Conservation (phyloP, 306 rosid genomes). For the Trifolium fragiferum region DNA sequence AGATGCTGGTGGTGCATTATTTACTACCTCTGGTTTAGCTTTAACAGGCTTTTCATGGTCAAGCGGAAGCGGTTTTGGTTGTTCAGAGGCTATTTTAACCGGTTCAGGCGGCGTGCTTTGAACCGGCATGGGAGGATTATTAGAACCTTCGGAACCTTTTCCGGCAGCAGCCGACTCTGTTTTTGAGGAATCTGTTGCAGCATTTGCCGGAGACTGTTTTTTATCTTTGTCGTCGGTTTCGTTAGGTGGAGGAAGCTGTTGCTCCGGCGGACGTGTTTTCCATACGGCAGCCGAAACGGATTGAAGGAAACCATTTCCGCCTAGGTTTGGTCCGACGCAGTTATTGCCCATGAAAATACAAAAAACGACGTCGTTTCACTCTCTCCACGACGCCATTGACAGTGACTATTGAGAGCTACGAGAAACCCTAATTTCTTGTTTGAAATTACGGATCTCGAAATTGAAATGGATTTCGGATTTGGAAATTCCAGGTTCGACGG, state of each 20-base stretch:
- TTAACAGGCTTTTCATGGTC: conserved; percentile 26
- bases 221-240: conserved; percentile 46
- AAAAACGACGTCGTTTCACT: conserved; percentile 33
- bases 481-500: neutral
- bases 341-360: conserved; percentile 79
- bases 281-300: conserved; percentile 72
- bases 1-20: conserved; percentile 21
- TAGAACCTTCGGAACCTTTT: neutral
- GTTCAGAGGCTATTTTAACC: conserved; percentile 52
- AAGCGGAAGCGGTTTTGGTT: conserved; percentile 42
- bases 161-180: neutral
- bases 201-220: neutral
- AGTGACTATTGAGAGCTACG: conserved; percentile 37
- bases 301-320: conserved; percentile 69
- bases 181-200: conserved; percentile 44
- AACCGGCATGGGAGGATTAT: conserved; percentile 45
- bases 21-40: conserved; percentile 25
- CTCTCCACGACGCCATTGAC: conserved; percentile 49
- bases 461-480: neutral
- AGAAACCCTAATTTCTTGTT: conserved; percentile 32
- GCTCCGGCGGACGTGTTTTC: conserved; percentile 73
- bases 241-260: conserved; percentile 60
- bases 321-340: conserved; percentile 81
- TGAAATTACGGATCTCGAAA: conserved; percentile 28
- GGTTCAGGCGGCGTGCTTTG: conserved; percentile 72